Percentiles rank a stretch among this genome's conserved stretches.
Evolutionary conservation across 2,329 filamentous ascomycete species (phyloP).

Genomic region (Talaromyces sp.): DNA sequence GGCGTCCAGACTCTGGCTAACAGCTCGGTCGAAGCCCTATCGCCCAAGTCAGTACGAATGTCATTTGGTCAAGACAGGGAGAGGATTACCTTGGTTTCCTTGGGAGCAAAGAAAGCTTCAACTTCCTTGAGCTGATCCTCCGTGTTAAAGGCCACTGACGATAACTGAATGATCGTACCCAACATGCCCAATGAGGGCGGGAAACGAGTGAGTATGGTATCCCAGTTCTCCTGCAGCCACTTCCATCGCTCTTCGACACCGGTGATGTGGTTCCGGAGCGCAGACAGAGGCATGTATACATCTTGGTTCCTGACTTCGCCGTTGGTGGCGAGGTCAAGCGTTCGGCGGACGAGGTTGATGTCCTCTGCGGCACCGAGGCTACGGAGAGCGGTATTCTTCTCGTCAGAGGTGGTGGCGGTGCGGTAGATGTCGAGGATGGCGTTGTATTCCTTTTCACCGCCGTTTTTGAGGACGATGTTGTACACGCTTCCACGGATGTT

Average conservation of each 20-base stretch:
- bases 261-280: constrained; percentile 70
- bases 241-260: constrained; percentile 77
- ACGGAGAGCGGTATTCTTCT: constrained; percentile 87
- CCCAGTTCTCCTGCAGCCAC: constrained; percentile 88
- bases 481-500: constrained; percentile 88
- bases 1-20: constrained; percentile 85
- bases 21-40: constrained; percentile 72
- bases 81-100: constrained; percentile 68
- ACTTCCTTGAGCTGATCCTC: constrained; percentile 72
- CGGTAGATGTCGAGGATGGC: constrained; percentile 71
- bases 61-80: neutral
- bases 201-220: constrained; percentile 72
- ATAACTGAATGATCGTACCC: constrained; percentile 76
- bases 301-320: constrained; percentile 91
- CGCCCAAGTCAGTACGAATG: neutral
- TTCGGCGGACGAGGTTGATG: constrained; percentile 75
- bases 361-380: constrained; percentile 74
- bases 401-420: constrained; percentile 71
- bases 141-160: constrained; percentile 75
- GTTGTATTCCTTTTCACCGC: constrained; percentile 83
- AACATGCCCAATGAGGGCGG: constrained; percentile 86
- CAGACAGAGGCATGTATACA: constrained; percentile 81
- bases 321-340: constrained; percentile 69
- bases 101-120: constrained; percentile 73
- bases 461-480: constrained; percentile 76